Conservation (phyloP, 257 asterid species). For the Henckelia pumila region DNA sequence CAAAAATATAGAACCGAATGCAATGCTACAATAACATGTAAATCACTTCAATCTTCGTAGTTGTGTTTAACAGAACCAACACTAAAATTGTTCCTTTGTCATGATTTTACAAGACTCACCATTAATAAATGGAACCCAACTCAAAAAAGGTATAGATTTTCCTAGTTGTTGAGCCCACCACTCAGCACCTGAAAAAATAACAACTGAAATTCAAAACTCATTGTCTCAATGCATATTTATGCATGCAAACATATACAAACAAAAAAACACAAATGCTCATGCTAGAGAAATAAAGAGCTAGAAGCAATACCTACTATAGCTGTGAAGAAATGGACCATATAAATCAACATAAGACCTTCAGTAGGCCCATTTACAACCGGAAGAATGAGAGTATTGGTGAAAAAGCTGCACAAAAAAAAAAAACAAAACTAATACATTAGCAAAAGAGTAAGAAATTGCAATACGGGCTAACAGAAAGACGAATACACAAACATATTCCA, state of each 20-base stretch:
- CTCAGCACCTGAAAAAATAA: constrained; percentile 67
- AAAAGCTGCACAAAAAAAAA: constrained; percentile 55
- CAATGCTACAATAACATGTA: constrained; percentile 16
- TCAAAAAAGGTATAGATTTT: constrained; percentile 62
- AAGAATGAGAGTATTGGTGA: constrained; percentile 89
- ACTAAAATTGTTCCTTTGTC: constrained; percentile 12
- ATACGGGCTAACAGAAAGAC: not conserved
- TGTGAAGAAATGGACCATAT: constrained; percentile 64
- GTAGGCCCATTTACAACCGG: constrained; percentile 95
- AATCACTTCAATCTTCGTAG: constrained; percentile 11
- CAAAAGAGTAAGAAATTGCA: not conserved
- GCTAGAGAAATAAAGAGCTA: constrained; percentile 25
- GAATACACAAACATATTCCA: not conserved
- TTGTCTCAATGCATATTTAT: constrained; percentile 10
- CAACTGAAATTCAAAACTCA: constrained; percentile 19
- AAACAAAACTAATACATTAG: constrained; percentile 21
- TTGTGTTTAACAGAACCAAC: constrained; percentile 1
- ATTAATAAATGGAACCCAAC: constrained; percentile 75
- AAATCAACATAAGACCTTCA: constrained; percentile 87
- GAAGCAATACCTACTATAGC: constrained; percentile 59
- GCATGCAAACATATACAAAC: not conserved
- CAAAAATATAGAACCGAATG: constrained; percentile 5
- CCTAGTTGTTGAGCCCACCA: constrained; percentile 95
- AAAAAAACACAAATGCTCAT: not conserved
- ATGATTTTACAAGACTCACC: constrained; percentile 46